Conservation (phyloP, 139 green algal genomes). For the Tetradesmus obliquus region DNA sequence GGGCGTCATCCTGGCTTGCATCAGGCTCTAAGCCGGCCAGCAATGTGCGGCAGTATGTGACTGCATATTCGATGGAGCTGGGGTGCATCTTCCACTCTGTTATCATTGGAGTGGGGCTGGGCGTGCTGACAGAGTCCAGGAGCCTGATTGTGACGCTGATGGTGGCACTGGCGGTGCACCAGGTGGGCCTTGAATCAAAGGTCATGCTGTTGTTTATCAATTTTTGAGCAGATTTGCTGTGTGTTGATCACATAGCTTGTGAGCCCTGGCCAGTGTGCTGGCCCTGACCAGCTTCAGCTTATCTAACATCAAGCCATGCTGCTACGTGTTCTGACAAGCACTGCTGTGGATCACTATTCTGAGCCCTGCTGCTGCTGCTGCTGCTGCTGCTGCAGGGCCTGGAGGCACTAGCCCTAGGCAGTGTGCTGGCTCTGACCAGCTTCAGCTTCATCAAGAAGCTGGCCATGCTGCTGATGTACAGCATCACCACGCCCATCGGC, state of each 20-base stretch:
- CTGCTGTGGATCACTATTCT: no score
- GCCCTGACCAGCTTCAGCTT: no score
- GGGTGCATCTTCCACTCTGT: constrained; percentile 63
- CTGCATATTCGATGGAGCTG: constrained; percentile 60
- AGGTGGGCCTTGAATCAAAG: constrained; percentile 5
- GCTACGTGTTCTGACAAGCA: no score
- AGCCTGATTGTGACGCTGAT: constrained; percentile 15
- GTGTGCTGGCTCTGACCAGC: constrained; percentile 51
- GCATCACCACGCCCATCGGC: constrained; percentile 69
- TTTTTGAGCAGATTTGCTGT: no score
- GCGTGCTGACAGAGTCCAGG: constrained; percentile 35
- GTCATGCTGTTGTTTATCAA: no score
- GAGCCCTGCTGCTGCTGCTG: neutral
- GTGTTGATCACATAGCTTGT: no score
- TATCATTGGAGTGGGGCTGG: constrained; percentile 56
- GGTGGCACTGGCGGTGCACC: constrained; percentile 67
- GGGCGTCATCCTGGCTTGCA: constrained; percentile 8
- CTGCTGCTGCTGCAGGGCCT: constrained; percentile 39
- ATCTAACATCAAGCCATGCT: no score
- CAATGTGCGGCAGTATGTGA: constrained; percentile 12
- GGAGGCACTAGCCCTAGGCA: constrained; percentile 67
- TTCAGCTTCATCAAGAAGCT: constrained; percentile 38
- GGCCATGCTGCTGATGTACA: constrained; percentile 60
- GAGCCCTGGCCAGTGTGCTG: no score
- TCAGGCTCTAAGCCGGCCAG: neutral